A percentile compares a stretch with the other conserved stretches of the same genome.
These are phyloP conservation scores for Rhipidocladum racemiflorum DNA, from an alignment of 176 grass and related monocot species.

Conservation along the genomic window DNA sequence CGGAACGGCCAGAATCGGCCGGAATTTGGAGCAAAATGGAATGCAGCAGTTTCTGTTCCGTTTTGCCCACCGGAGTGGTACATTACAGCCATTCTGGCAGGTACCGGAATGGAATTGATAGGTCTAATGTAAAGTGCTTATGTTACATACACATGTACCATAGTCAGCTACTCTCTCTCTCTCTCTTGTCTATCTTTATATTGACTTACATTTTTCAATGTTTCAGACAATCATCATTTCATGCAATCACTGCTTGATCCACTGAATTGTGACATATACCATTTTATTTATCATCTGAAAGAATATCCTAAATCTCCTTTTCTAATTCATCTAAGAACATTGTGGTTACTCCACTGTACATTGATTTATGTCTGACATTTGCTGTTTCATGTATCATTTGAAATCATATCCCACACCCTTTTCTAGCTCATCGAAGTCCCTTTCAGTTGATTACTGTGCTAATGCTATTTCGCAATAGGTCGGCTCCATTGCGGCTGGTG, in stretches of 20 bases:
- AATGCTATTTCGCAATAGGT: constrained; percentile 49
- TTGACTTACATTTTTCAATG: background rate
- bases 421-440: background rate
- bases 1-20: no score
- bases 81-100: no score
- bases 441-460: constrained; percentile 26
- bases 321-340: background rate
- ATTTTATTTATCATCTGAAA: background rate
- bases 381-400: background rate
- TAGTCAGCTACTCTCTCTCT: no score
- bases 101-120: no score
- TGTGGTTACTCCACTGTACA: background rate
- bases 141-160: no score
- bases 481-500: constrained; percentile 93
- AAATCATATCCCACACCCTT: background rate
- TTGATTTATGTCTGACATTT: background rate
- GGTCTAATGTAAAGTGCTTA: no score
- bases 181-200: background rate
- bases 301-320: background rate
- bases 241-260: background rate
- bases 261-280: constrained; percentile 7
- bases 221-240: background rate
- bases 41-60: no score
- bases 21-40: no score
- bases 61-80: no score